Conservation (phyloP, 345 rosid species). For the Eucalyptus microcorys region DNA sequence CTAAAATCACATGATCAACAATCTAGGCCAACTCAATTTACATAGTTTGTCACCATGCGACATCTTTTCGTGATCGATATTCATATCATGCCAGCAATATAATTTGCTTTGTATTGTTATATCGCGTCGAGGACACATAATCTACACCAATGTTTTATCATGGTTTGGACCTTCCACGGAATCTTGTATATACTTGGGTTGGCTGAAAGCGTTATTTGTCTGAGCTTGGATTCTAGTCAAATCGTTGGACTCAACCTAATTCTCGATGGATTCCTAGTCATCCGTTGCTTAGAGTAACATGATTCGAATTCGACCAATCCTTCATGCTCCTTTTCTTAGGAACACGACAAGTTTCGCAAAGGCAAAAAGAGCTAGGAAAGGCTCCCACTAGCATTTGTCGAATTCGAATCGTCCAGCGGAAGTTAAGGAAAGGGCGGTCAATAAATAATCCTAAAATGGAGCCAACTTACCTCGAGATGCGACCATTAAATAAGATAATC, state of each 20-base stretch:
- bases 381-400: background rate
- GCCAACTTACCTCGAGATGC: no score
- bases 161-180: background rate
- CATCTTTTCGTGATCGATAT: background rate
- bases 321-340: background rate
- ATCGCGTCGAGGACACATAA: background rate
- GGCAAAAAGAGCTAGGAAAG: background rate
- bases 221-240: background rate
- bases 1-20: background rate
- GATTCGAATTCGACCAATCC: no score
- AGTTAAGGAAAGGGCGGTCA: background rate
- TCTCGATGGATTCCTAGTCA: background rate
- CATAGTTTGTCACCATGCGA: rapidly evolving
- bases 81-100: background rate
- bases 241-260: background rate
- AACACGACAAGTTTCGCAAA: background rate
- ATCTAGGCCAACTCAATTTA: background rate
- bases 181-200: background rate
- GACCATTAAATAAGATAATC: no score
- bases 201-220: background rate
- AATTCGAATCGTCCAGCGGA: background rate
- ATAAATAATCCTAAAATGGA: no score
- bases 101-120: background rate
- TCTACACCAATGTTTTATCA: background rate
- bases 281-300: background rate